Evolutionary conservation across 495 filamentous ascomycete species (phyloP).

Genomic region (Neurospora sp.): DNA sequence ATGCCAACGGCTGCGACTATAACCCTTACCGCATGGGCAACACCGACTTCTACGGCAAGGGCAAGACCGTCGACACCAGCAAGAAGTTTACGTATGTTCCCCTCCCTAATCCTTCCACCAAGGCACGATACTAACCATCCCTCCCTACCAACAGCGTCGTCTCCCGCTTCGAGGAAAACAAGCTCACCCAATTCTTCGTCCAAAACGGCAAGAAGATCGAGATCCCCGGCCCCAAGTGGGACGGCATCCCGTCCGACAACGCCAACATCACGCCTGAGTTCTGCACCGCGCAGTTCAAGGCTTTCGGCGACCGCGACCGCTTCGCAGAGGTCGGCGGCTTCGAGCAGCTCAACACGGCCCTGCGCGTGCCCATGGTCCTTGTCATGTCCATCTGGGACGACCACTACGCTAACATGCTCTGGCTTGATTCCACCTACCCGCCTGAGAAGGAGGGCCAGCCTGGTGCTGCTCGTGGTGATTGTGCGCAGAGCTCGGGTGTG

Average conservation of each 20-base stretch:
- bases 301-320: conserved; percentile 42
- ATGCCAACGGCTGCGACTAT: conserved; percentile 67
- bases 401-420: conserved; percentile 69
- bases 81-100: conserved; percentile 46
- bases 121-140: not conserved
- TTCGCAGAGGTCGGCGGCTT: conserved; percentile 56
- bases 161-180: conserved; percentile 50
- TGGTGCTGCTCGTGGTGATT: conserved; percentile 62
- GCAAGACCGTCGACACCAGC: conserved; percentile 52
- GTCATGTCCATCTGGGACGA: conserved; percentile 75
- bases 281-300: conserved; percentile 16
- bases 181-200: conserved; percentile 62
- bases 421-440: conserved; percentile 73
- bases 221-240: conserved; percentile 36
- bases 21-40: conserved; percentile 65
- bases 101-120: not conserved
- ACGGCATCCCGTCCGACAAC: conserved; percentile 26
- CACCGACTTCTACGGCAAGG: conserved; percentile 52
- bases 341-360: conserved; percentile 41
- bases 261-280: conserved; percentile 29
- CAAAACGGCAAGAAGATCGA: conserved; percentile 54
- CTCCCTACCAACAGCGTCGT: conserved; percentile 35
- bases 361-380: conserved; percentile 58
- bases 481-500: conserved; percentile 44
- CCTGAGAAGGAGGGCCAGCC: conserved; percentile 39